phyloP scores from a whole-genome alignment of 257 asterid species.

The Misopates orontium region DNA sequence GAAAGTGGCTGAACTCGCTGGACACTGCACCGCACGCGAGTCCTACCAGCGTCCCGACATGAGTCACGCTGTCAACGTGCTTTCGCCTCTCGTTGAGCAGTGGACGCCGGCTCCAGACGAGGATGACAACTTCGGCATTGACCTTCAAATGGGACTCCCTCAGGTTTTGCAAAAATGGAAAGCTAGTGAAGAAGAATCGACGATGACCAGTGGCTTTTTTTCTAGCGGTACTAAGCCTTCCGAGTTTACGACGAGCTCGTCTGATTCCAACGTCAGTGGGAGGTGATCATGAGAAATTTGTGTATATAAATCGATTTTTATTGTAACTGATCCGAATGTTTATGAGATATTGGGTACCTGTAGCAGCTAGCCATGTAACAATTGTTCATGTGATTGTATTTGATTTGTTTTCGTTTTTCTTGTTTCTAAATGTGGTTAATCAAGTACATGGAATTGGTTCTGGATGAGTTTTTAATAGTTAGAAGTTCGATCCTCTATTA shows the following conservation, averaged over 20 bases:
- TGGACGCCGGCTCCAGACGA: constrained; percentile 60
- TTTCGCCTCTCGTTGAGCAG: constrained; percentile 66
- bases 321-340: too few species aligned
- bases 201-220: constrained; percentile 22
- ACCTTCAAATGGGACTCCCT: constrained; percentile 53
- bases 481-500: too few species aligned
- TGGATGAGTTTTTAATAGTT: too few species aligned
- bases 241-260: constrained; percentile 6
- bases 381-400: too few species aligned
- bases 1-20: constrained; percentile 71
- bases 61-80: constrained; percentile 70
- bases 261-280: background rate
- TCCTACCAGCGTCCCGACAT: constrained; percentile 73
- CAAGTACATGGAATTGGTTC: too few species aligned
- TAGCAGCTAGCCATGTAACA: too few species aligned
- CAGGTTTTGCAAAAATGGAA: constrained; percentile 73
- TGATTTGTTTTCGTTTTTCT: too few species aligned
- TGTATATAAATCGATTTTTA: too few species aligned
- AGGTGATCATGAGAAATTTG: background rate
- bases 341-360: too few species aligned
- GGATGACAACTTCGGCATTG: constrained; percentile 38
- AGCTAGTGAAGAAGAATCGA: constrained; percentile 41
- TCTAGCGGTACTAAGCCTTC: background rate
- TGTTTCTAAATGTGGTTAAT: too few species aligned
- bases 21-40: constrained; percentile 75